These are phyloP conservation scores for Scopulariopsis brevicaulis DNA, from an alignment of 2,329 filamentous ascomycete genomes.

Conservation along the genomic window DNA sequence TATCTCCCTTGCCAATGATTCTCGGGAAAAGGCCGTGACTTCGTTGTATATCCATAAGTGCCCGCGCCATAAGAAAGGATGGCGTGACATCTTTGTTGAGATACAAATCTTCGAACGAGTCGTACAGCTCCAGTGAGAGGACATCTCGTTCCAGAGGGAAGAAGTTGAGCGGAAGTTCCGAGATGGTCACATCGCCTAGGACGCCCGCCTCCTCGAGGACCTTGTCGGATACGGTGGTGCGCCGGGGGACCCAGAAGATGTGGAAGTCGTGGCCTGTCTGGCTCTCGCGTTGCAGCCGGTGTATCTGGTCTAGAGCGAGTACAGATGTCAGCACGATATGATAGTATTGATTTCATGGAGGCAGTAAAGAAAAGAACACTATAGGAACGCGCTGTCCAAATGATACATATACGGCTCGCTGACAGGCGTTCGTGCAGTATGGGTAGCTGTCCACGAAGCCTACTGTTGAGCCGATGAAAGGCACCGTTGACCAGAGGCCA, in stretches of 20 bases:
- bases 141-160: conserved; percentile 87
- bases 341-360: conserved; percentile 16
- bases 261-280: conserved; percentile 92
- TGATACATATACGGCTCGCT: conserved; percentile 8
- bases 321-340: conserved; percentile 45
- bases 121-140: conserved; percentile 79
- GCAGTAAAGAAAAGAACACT: neutral
- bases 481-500: neutral
- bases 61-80: conserved; percentile 80
- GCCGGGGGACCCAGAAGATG: conserved; percentile 89
- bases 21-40: conserved; percentile 88
- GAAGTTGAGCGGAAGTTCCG: conserved; percentile 80
- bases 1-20: conserved; percentile 91
- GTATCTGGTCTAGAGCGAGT: conserved; percentile 64
- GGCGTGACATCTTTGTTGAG: conserved; percentile 82
- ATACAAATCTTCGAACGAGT: conserved; percentile 80
- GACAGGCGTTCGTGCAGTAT: conserved; percentile 6
- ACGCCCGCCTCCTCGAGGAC: conserved; percentile 89
- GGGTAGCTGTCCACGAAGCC: conserved; percentile 37
- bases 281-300: conserved; percentile 76
- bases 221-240: conserved; percentile 83
- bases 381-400: conserved; percentile 5
- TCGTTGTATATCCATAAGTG: conserved; percentile 88
- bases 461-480: conserved; percentile 30
- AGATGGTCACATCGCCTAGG: conserved; percentile 80